A percentile compares a stretch with the other conserved stretches of the same genome.
Conservation (phyloP, 169 alveolate genomes). For the Amoebophrya sp. region DNA sequence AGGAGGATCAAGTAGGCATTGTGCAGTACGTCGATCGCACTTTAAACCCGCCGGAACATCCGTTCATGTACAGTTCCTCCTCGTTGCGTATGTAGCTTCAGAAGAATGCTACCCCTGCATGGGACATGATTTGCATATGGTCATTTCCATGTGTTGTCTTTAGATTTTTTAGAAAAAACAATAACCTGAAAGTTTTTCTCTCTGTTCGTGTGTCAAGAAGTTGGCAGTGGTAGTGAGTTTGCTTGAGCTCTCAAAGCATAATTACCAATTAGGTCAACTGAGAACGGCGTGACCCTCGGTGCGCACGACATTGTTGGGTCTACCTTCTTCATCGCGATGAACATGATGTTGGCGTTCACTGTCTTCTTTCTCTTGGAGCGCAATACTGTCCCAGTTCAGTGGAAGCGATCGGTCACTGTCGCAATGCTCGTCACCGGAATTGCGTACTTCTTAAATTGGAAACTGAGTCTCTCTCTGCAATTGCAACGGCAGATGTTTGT, state of each 20-base stretch:
- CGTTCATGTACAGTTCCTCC: neutral
- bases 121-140: too few relatives aligned
- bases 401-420: constrained; percentile 24
- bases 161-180: too few relatives aligned
- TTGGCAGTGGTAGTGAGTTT: too few relatives aligned
- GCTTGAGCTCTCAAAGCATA: too few relatives aligned
- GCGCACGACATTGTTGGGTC: neutral
- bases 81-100: neutral
- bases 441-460: too few relatives aligned
- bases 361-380: neutral
- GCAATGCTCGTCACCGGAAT: constrained; percentile 9
- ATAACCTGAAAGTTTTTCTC: too few relatives aligned
- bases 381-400: neutral
- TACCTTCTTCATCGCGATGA: neutral
- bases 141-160: too few relatives aligned
- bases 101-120: too few relatives aligned
- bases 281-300: neutral
- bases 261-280: neutral
- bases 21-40: neutral
- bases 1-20: neutral
- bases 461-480: too few relatives aligned
- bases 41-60: neutral
- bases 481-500: neutral
- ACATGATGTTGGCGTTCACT: constrained; percentile 24
- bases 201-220: too few relatives aligned